phyloP scores from a whole-genome alignment of 2,329 filamentous ascomycete species.

The Dactylellina sp. region DNA sequence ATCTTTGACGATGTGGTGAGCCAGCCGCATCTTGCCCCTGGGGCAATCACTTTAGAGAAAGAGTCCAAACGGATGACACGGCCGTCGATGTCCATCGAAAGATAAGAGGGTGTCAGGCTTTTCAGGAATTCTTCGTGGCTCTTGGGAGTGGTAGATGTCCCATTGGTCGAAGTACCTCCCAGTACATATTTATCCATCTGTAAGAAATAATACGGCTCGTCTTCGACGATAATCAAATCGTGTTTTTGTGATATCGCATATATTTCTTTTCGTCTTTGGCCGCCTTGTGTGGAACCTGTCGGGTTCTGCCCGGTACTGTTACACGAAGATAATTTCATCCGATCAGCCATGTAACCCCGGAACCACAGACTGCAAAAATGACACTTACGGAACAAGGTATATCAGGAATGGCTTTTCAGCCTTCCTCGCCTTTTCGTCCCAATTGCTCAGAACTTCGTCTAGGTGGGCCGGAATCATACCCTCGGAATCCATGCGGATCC shows the following conservation, averaged over 20 bases:
- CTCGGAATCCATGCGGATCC: slow-evolving; percentile 74
- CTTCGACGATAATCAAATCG: slow-evolving; percentile 87
- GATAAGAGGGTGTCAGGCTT: slow-evolving; percentile 77
- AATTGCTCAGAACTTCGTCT: slow-evolving; percentile 73
- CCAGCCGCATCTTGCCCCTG: slow-evolving; percentile 86
- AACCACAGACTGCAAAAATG: neutral
- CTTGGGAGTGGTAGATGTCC: slow-evolving; percentile 65
- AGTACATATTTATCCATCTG: slow-evolving; percentile 75
- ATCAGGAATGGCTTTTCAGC: slow-evolving; percentile 75
- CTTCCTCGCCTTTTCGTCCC: slow-evolving; percentile 71
- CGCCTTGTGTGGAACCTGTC: slow-evolving; percentile 83
- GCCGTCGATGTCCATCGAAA: slow-evolving; percentile 85
- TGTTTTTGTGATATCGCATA: slow-evolving; percentile 85
- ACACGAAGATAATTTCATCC: slow-evolving; percentile 15
- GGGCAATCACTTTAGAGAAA: slow-evolving; percentile 90
- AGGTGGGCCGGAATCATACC: slow-evolving; percentile 73
- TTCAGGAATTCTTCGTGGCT: slow-evolving; percentile 79
- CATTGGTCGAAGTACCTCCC: slow-evolving; percentile 15
- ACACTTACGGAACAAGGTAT: slow-evolving; percentile 72
- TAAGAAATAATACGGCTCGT: slow-evolving; percentile 94
- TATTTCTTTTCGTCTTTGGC: slow-evolving; percentile 75
- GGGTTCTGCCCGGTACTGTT: slow-evolving; percentile 84
- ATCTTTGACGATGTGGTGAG: slow-evolving; percentile 87
- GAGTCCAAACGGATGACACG: slow-evolving; percentile 91
- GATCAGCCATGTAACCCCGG: slow-evolving; percentile 9